These are phyloP conservation scores for Rosa lucieae DNA, from an alignment of 306 rosid genomes.

Conservation along the genomic window DNA sequence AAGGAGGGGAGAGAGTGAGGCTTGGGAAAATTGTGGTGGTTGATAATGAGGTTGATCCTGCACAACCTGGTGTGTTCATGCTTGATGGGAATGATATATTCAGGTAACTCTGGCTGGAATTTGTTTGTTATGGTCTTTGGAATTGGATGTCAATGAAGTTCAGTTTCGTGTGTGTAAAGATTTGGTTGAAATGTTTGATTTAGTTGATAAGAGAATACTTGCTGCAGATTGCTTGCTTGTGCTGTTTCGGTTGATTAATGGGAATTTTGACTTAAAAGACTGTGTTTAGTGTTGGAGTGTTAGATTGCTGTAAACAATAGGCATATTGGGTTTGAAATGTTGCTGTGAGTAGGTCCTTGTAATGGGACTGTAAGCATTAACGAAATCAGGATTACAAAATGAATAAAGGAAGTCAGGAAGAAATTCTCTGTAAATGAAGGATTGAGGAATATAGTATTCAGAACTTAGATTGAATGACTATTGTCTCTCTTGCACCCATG, in stretches of 20 bases:
- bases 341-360: background rate
- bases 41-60: constrained; percentile 35
- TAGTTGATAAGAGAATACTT: background rate
- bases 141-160: constrained; percentile 7
- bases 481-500: background rate
- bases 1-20: constrained; percentile 51
- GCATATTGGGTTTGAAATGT: background rate
- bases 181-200: background rate
- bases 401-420: background rate
- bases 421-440: background rate
- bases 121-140: background rate
- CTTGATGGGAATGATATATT: constrained; percentile 65
- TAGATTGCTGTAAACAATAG: background rate
- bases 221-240: background rate
- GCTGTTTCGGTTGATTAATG: background rate
- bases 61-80: constrained; percentile 64
- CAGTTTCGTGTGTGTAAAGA: background rate
- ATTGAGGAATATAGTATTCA: background rate
- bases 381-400: background rate
- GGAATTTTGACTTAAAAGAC: background rate
- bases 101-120: constrained; percentile 38
- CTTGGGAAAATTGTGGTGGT: constrained; percentile 70
- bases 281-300: background rate
- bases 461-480: background rate
- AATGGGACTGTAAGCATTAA: background rate